Evolutionary conservation across 805 yeast genomes (phyloP), one percentile per base, ranked within the genome.

Genomic region (Suhomyces kilbournensis): DNA sequence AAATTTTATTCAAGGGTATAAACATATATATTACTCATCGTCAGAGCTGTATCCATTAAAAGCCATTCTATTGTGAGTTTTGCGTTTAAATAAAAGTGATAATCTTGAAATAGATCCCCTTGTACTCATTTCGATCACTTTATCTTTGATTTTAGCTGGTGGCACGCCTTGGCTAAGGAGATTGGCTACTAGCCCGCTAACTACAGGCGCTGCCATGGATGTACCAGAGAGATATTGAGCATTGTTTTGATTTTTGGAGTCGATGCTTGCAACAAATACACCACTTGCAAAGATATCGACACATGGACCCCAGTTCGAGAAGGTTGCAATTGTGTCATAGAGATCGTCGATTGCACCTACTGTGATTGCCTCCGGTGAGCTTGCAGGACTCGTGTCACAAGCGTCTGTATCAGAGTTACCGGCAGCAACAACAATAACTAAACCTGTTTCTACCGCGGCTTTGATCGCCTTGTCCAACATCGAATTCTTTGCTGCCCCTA

Each of bases 301-400:
- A 67, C 97, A 93, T n/a, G 76, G 74, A 0, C 98, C 97, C 91
- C 92, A 89, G 64, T 93, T 92, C n/a, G 94, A 81, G 61, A 93
- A 92, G 10, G 78, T 63, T 0, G 97, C 96, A 34, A 91, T 74
- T 2, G 75, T 60, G 60, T 90, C 96, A 5, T 76, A 77, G 17
- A 78, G 64, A 63, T 89, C 96, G 62, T 90, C 93, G 48, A 91
- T 82, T 3, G 97, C 96, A 0, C 97, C 97, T 7, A 92, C 96
- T 0, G 96, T 84, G 3, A 90, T 80, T 0, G 89, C 90, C 47
- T 72, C 72, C 1, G 70, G 71, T 1, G 93, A 86, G 35, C 93
- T 86, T 1, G 96, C 96, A 0, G 97, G 97, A 52, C 96, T 88
- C n/a, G 85, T 81, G 53, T 75, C 66, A 61, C 97, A 92, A 0